Evolutionary conservation across 208 protist genomes (phyloP), one percentile per base, ranked within the genome.

Genomic region (Wallacemonas sp.): DNA sequence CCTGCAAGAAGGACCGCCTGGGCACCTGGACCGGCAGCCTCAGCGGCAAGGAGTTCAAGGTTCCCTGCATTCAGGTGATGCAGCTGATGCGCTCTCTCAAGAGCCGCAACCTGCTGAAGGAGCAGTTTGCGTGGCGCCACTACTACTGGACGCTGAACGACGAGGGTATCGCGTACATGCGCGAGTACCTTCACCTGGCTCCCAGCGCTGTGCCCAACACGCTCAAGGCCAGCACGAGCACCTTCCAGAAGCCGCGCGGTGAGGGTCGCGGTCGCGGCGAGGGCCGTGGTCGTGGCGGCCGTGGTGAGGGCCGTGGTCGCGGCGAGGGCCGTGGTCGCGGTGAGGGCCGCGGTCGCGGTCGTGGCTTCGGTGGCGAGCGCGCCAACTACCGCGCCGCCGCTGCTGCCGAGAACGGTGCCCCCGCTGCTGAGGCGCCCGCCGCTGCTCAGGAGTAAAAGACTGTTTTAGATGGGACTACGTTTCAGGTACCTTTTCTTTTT

Each of bases 111-210:
- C 79, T 95, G 59, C 87, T 98, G 68, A 93, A 91, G 74, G 91
- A 98, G 85, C 78, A 91, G 75, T 98, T 94, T 68, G 87, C 89
- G 59, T 98, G 93, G 93, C 86, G 88, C 76, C 86, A 97, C 76
- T 97, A 92, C 85, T 98, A 98, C 89, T 97, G 87, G 89, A 92
- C 82, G 63, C 89, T 98, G 63, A 94, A 91, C 75, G 85, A 97
- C 58, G 81, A 89, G 53, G 96, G 96, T 70, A 76, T 98, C 53
- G 78, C 89, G 46, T 98, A 97, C 80, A 83, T 98, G 65, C 87
- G 96, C 63, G 78, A 88, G 37, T 96, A 94, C 81, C 90, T 98
- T 46, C 83, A 95, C 78, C 82, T 98, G n/a, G 78, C 89, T 54
- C 66, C 71, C 13, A 83, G 79, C 54, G 82, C 88, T 46, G 84